Percentiles rank a stretch among this genome's conserved stretches.
These are phyloP conservation scores for Pichia sp. DNA, from an alignment of 1,139 yeast species.

Conservation along the genomic window DNA sequence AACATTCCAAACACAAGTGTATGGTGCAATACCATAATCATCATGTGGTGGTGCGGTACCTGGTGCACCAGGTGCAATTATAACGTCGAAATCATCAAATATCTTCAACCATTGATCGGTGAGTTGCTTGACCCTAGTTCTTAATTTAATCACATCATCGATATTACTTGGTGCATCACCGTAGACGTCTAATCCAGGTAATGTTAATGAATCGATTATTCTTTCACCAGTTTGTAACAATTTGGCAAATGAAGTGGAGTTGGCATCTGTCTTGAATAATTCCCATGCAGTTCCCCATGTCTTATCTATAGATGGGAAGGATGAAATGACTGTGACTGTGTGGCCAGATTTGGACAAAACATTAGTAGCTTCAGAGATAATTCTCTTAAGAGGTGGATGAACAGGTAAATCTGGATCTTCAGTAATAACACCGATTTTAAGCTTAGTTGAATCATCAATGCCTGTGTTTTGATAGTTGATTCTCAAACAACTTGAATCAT, in stretches of 20 bases:
- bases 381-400: slow-evolving; percentile 54
- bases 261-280: slow-evolving; percentile 59
- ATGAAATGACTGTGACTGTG: slow-evolving; percentile 45
- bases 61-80: slow-evolving; percentile 63
- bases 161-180: slow-evolving; percentile 50
- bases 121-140: background rate
- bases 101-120: slow-evolving; percentile 5
- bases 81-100: slow-evolving; percentile 55
- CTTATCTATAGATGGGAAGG: slow-evolving; percentile 43
- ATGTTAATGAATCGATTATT: slow-evolving; percentile 52
- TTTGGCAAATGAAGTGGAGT: slow-evolving; percentile 44
- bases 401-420: slow-evolving; percentile 46
- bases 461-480: slow-evolving; percentile 40
- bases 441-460: slow-evolving; percentile 37
- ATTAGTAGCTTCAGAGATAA: slow-evolving; percentile 39
- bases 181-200: slow-evolving; percentile 57
- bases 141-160: slow-evolving; percentile 41
- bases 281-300: slow-evolving; percentile 49
- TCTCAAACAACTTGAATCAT: slow-evolving; percentile 58
- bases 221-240: slow-evolving; percentile 34
- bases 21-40: slow-evolving; percentile 45
- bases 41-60: slow-evolving; percentile 62
- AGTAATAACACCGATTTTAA: slow-evolving; percentile 35
- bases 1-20: slow-evolving; percentile 64
- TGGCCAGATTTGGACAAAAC: slow-evolving; percentile 41